Base-by-base conservation (phyloP, 2,329 filamentous ascomycete genomes). In the Trichoderma harzianum region DNA sequence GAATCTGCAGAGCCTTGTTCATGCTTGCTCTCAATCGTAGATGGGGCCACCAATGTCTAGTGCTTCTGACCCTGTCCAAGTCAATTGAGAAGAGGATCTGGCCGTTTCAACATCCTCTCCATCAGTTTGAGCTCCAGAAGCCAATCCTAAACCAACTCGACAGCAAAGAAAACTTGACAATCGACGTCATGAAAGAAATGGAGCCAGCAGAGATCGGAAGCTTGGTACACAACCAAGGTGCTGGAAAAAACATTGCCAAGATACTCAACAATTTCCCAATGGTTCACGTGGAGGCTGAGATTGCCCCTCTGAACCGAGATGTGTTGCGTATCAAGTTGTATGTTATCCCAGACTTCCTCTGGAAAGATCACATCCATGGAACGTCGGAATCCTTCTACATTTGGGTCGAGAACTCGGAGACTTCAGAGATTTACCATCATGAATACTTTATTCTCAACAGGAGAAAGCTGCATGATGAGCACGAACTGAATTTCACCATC, bases 401-500 rank as follows among this genome's bases (percentile, higher is more conserved):
- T 72, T 99, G 96, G 97, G 95, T 99, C 3, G 96, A 99, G 81
- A 97, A 98, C 79, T 98, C 95, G 0, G 96, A 98, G 77, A 98
- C 95, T 0, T 95, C 94, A 0, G 95, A 98, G 81, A 98, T 99
- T 53, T 98, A 97, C 77, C 96, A 99, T 77, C 93, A 98, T 75
- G 96, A 99, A 80, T 98, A 92, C 82, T 98, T 99, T 82, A 96
- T 99, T 71, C 86, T 99, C 7, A 97, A 90, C 73, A 88, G 94
- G 74, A 93, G 90, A 81, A 98, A 97, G 85, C 86, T 99, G 3
- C 90, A 97, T 75, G 95, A 98, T 79, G 93, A 96, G n/a, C 96
- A 99, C 76, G 96, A 99, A 82, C 88, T 99, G 62, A 97, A 96
- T 82, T 99, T 99, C 77, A 98, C 96, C 0, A 99, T 99, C 63